phyloP scores from a whole-genome alignment of 495 filamentous ascomycete species.

The Penicillium roqueforti region DNA sequence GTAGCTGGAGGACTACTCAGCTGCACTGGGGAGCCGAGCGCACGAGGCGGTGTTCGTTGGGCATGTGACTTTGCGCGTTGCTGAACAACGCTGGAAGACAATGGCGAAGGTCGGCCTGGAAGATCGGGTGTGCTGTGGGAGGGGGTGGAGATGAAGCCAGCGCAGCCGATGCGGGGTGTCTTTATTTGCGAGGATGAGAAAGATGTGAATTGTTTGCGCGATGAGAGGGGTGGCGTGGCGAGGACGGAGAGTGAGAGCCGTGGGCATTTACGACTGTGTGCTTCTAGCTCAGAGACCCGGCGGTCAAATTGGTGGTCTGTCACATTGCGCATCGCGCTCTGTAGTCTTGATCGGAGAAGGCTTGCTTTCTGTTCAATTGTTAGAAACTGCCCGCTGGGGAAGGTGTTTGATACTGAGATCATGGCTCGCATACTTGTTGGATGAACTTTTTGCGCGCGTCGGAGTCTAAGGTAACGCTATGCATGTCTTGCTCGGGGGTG shows the following conservation, averaged over 20 bases:
- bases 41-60: slow-evolving; percentile 22
- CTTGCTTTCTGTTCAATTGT: slow-evolving; percentile 37
- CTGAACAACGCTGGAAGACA: slow-evolving; percentile 7
- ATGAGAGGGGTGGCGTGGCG: slow-evolving; percentile 15
- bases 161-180: slow-evolving; percentile 23
- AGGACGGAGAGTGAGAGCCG: slow-evolving; percentile 28
- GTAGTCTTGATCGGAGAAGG: slow-evolving; percentile 41
- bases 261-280: slow-evolving; percentile 41
- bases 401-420: not conserved
- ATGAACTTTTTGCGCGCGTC: slow-evolving; percentile 42
- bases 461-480: slow-evolving; percentile 31
- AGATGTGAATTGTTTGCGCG: slow-evolving; percentile 18
- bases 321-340: slow-evolving; percentile 44
- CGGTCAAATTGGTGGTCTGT: slow-evolving; percentile 43
- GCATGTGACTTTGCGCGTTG: slow-evolving; percentile 24
- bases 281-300: slow-evolving; percentile 43
- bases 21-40: slow-evolving; percentile 34
- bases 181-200: slow-evolving; percentile 14
- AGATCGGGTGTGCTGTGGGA: slow-evolving; percentile 24
- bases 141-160: slow-evolving; percentile 20
- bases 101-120: slow-evolving; percentile 13
- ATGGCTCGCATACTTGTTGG: slow-evolving; percentile 34
- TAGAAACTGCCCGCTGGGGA: not conserved
- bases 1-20: slow-evolving; percentile 37
- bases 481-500: slow-evolving; percentile 11